Conservation (phyloP, 129 eudicot genomes). For the Centaurea solstitialis region DNA sequence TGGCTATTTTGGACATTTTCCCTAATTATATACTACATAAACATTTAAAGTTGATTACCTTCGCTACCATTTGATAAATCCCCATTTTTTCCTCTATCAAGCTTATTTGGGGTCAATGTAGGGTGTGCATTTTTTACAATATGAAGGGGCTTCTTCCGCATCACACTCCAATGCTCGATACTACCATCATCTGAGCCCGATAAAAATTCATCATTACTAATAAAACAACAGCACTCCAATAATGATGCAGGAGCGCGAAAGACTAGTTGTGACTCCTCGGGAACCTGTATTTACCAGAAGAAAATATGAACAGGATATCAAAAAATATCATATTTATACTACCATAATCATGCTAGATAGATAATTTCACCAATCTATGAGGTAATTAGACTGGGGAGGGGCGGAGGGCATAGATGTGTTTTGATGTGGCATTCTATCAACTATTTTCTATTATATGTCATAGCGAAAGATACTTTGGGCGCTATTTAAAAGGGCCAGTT, state of each 20-base stretch:
- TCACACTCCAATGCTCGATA: slow-evolving; percentile 78
- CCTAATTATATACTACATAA: no score
- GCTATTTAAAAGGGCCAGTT: no score
- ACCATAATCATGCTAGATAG: neutral
- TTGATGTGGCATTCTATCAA: neutral
- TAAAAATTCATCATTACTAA: slow-evolving; percentile 79
- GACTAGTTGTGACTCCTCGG: slow-evolving; percentile 81
- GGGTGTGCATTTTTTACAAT: slow-evolving; percentile 88
- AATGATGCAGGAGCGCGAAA: slow-evolving; percentile 87
- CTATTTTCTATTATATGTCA: neutral
- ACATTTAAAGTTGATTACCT: slow-evolving; percentile 38
- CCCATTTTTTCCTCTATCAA: slow-evolving; percentile 29
- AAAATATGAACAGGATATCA: neutral
- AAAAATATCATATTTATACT: neutral
- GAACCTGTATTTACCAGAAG: slow-evolving; percentile 56
- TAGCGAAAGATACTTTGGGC: no score
- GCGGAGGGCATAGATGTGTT: neutral
- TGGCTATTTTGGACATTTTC: neutral
- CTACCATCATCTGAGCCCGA: slow-evolving; percentile 99
- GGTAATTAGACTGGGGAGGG: neutral
- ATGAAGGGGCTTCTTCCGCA: slow-evolving; percentile 83
- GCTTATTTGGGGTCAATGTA: slow-evolving; percentile 23
- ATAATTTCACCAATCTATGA: neutral
- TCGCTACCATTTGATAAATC: slow-evolving; percentile 55
- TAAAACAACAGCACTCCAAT: slow-evolving; percentile 88